phyloP scores from a whole-genome alignment of 352 stramenopile genomes.

The Saprolegnia parasitica region DNA sequence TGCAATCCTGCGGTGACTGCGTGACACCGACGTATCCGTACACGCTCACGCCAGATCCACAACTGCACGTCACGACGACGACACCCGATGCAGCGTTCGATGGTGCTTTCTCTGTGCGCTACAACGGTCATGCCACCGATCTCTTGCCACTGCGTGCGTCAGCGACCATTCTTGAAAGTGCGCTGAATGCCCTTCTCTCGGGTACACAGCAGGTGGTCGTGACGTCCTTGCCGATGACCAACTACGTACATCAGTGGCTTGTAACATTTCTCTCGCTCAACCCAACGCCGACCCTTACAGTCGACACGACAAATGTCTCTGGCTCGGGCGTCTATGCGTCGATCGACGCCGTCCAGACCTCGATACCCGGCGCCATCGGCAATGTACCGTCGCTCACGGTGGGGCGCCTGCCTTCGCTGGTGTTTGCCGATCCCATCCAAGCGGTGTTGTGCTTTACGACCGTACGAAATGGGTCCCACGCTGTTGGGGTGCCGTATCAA shows the following conservation, averaged over 20 bases:
- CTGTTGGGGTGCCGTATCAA: not conserved
- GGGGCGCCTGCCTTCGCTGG: not conserved
- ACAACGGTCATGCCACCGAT: not conserved
- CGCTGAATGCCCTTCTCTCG: not conserved
- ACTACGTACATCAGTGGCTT: not conserved
- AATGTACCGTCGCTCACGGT: not conserved
- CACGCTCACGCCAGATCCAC: not conserved
- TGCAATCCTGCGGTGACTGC: not conserved
- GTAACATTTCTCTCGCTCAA: not conserved
- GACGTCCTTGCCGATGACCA: not conserved
- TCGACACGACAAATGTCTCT: not conserved
- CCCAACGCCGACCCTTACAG: not conserved
- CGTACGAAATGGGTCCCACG: not conserved
- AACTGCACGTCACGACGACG: not conserved
- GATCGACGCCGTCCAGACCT: not conserved
- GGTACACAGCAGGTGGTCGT: not conserved
- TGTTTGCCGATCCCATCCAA: not conserved
- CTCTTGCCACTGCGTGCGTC: not conserved
- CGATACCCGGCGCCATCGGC: not conserved
- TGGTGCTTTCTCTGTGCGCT: not conserved
- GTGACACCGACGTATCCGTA: not conserved
- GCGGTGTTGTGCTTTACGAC: not conserved
- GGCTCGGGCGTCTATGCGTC: not conserved
- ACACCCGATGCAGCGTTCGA: not conserved
- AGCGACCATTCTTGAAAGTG: not conserved